Base-by-base conservation (phyloP, 2,329 filamentous ascomycete species). In the Polychaeton citri region DNA sequence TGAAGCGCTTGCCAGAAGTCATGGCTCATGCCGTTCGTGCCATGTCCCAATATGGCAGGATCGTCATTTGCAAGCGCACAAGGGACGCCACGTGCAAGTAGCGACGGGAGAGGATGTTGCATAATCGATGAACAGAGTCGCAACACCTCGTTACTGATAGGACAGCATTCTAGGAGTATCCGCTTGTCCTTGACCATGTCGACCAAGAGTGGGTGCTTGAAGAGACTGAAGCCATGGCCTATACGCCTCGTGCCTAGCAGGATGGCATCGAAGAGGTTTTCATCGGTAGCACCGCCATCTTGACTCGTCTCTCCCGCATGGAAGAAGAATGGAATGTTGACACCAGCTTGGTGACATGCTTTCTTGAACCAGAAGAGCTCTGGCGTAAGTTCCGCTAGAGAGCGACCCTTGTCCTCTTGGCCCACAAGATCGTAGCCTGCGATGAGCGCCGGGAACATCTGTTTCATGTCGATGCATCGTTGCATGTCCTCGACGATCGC, bases 1-100 rank as follows among this genome's bases (percentile, higher is more conserved):
- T 94, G 86, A 15, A 95, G 64, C 1, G 82, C 81, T 59, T 93
- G 85, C 84, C 85, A 95, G 59, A 93, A 94, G 60, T 95, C 86
- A 58, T 93, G 83, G 2, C 81, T 88, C 70, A 90, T 78, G 24
- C 84, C 85, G 18, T 77, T 80, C 5, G 71, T 74, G 38, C 82
- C 82, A 50, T 93, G 83, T 6, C 87, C 87, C 5, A 94, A 68
- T 51, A 95, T 84, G 1, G 81, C 83, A 1, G 86, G 87, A 53
- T 94, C 86, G 54, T 95, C 88, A 53, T 94, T 94, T 63, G 79
- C 85, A 7, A 98, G 71, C 8, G 79, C 76, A 50, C 86, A 88
- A 4, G 82, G 59, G 1, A 96, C 84, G 18, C 88, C 88, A 30
- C 86, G 76, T 0, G 88, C 79, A 3, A 96, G 67, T 1, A 96